A percentile compares a stretch with the other conserved stretches of the same genome.
phyloP scores from a whole-genome alignment of 164 flowering plant genomes.

The Amborella trichopoda region DNA sequence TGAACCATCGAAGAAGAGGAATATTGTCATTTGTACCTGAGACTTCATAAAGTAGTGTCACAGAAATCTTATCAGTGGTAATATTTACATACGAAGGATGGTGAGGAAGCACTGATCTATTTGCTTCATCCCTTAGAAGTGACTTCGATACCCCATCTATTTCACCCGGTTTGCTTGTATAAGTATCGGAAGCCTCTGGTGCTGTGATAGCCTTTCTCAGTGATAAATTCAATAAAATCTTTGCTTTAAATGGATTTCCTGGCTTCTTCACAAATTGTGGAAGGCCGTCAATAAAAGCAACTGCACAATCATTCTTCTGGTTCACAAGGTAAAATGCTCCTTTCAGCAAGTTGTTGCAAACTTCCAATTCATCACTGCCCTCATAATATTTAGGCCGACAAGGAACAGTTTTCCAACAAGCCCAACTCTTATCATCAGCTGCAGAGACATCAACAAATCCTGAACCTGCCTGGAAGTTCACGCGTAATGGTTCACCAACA shows the following conservation, averaged over 20 bases:
- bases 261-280: conserved; percentile 80
- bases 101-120: conserved; percentile 21
- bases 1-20: conserved; percentile 55
- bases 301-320: conserved; percentile 49
- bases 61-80: conserved; percentile 29
- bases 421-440: conserved; percentile 27
- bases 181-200: conserved; percentile 7
- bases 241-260: conserved; percentile 76
- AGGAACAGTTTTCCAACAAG: conserved; percentile 54
- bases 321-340: conserved; percentile 60
- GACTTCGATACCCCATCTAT: conserved; percentile 6
- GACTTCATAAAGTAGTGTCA: conserved; percentile 71
- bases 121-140: no score
- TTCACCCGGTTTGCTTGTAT: conserved; percentile 9
- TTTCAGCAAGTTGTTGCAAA: conserved; percentile 23
- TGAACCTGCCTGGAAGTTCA: conserved; percentile 45
- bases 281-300: conserved; percentile 73
- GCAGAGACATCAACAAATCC: conserved; percentile 67
- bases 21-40: conserved; percentile 39
- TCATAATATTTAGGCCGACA: conserved; percentile 35
- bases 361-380: conserved; percentile 44
- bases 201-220: conserved; percentile 11
- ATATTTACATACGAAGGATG: conserved; percentile 36
- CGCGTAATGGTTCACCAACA: conserved; percentile 52
- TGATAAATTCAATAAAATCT: conserved; percentile 33